These are phyloP conservation scores for Didymella glomerata DNA, from an alignment of 2,329 filamentous ascomycete species.

Conservation along the genomic window DNA sequence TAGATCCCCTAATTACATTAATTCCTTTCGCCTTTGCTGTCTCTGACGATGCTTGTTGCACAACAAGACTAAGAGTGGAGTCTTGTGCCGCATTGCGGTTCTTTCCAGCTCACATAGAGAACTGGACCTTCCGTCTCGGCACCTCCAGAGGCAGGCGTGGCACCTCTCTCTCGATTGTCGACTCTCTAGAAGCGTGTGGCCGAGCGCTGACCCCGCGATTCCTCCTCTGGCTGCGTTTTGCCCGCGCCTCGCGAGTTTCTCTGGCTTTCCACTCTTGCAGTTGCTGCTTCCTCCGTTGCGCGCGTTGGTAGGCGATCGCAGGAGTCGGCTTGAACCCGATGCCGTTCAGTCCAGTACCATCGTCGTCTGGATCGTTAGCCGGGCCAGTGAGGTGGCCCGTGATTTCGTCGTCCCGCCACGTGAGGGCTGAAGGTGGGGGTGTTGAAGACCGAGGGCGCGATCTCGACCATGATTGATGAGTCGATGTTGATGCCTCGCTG, in stretches of 20 bases:
- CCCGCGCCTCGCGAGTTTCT: constrained; percentile 66
- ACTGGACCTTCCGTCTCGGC: constrained; percentile 42
- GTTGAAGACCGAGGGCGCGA: constrained; percentile 39
- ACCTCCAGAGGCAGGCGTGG: constrained; percentile 25
- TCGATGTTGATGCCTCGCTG: constrained; percentile 8
- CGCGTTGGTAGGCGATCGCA: constrained; percentile 64
- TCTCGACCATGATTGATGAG: constrained; percentile 25
- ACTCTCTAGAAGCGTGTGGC: constrained; percentile 35
- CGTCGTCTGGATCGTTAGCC: constrained; percentile 64
- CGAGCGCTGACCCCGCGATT: constrained; percentile 42
- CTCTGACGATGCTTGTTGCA: neutral
- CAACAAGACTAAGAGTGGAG: neutral
- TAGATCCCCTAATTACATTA: constrained; percentile 15
- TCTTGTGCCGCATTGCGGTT: neutral
- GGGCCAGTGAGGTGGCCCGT: constrained; percentile 64
- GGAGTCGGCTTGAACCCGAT: constrained; percentile 70
- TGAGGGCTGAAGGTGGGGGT: constrained; percentile 49
- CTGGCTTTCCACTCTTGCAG: constrained; percentile 66
- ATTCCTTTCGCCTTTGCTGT: neutral
- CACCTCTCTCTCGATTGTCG: constrained; percentile 41
- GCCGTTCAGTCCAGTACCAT: constrained; percentile 70
- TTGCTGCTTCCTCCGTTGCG: constrained; percentile 66
- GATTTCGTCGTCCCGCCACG: constrained; percentile 69
- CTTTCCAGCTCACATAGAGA: constrained; percentile 34
- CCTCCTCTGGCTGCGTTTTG: constrained; percentile 63